Conservation (phyloP, 2,329 filamentous ascomycete genomes). For the Cercospora janseana region DNA sequence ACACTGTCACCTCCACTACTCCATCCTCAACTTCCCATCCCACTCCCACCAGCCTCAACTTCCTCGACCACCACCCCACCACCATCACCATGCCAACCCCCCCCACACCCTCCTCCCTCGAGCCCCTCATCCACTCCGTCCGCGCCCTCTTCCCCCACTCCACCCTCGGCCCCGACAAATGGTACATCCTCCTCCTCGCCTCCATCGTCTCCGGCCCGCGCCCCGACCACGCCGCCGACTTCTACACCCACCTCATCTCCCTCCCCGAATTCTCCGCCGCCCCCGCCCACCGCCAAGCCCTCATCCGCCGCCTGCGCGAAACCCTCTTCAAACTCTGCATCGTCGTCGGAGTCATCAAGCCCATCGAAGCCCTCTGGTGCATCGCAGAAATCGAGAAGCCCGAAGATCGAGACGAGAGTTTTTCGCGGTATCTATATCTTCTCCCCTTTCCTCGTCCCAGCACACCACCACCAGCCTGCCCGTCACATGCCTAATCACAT, state of each 20-base stretch:
- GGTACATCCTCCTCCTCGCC: conserved; percentile 42
- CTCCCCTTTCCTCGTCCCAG: too few relatives aligned
- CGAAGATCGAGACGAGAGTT: conserved; percentile 58
- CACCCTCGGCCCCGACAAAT: conserved; percentile 46
- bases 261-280: conserved; percentile 49
- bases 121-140: conserved; percentile 25
- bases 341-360: conserved; percentile 62
- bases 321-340: conserved; percentile 58
- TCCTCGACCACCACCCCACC: background rate
- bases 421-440: conserved; percentile 52
- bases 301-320: conserved; percentile 57
- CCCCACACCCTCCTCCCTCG: background rate
- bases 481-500: background rate
- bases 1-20: too few relatives aligned
- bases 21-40: too few relatives aligned
- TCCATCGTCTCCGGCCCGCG: conserved; percentile 53
- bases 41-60: background rate
- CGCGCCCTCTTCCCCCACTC: conserved; percentile 47
- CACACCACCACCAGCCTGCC: too few relatives aligned
- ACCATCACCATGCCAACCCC: background rate
- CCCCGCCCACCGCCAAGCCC: conserved; percentile 45
- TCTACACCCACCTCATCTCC: conserved; percentile 57
- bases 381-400: conserved; percentile 53
- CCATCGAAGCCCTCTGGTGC: conserved; percentile 59
- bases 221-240: conserved; percentile 51